Conservation (phyloP, 2,329 filamentous ascomycete species). For the Rutstroemia sp. region DNA sequence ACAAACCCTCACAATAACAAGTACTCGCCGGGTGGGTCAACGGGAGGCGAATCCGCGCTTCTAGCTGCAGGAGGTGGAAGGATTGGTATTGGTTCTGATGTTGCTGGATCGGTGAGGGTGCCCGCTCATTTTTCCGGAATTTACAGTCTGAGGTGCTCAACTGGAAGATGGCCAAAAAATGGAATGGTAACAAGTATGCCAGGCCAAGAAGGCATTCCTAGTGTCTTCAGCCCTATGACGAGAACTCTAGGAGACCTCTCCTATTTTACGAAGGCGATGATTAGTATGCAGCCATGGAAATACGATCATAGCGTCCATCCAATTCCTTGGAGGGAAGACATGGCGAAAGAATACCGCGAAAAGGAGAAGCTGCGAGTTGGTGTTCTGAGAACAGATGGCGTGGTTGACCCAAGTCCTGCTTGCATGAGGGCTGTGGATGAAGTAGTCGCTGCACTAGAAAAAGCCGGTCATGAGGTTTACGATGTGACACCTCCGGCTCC, state of each 20-base stretch:
- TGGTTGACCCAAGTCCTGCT: conserved; percentile 80
- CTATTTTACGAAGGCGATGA: conserved; percentile 74
- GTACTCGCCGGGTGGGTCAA: conserved; percentile 85
- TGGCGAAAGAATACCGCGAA: conserved; percentile 50
- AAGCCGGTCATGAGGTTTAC: conserved; percentile 68
- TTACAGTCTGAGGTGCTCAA: conserved; percentile 80
- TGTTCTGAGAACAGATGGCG: conserved; percentile 69
- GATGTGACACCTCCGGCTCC: conserved; percentile 60
- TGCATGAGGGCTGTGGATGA: conserved; percentile 69
- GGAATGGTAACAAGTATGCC: conserved; percentile 84
- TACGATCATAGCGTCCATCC: conserved; percentile 85
- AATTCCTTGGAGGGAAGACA: conserved; percentile 64
- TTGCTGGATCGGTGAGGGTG: conserved; percentile 79
- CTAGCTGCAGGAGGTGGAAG: conserved; percentile 72
- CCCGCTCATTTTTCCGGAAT: conserved; percentile 88
- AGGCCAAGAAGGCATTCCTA: conserved; percentile 82
- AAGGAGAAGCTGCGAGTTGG: conserved; percentile 65
- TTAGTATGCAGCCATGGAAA: conserved; percentile 79
- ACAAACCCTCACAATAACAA: conserved; percentile 77
- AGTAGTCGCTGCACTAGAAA: conserved; percentile 59
- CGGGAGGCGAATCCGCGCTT: conserved; percentile 62
- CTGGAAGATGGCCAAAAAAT: conserved; percentile 81
- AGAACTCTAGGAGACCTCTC: conserved; percentile 73
- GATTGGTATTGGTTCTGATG: conserved; percentile 81
- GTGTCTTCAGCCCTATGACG: conserved; percentile 89